These are phyloP conservation scores for Xylaria castorea DNA, from an alignment of 495 filamentous ascomycete species.

Conservation along the genomic window DNA sequence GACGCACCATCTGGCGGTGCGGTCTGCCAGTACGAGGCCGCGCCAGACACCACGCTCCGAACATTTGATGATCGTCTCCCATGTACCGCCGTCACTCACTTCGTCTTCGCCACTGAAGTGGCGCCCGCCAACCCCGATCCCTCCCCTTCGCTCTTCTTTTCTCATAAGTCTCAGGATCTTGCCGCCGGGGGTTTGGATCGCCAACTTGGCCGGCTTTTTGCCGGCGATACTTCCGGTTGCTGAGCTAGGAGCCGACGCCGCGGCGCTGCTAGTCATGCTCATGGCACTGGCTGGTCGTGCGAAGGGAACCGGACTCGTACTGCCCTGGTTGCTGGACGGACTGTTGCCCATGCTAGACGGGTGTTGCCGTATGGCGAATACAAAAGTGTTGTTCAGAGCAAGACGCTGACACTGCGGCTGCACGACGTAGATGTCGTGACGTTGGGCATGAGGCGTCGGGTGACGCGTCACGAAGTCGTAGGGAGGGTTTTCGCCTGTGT, in stretches of 20 bases:
- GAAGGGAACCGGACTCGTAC: conserved; percentile 71
- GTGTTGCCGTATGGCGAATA: conserved; percentile 94
- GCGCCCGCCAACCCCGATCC: conserved; percentile 49
- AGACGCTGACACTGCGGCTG: conserved; percentile 90
- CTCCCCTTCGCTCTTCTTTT: conserved; percentile 71
- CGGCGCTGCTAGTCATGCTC: conserved; percentile 76
- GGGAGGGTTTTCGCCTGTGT: conserved; percentile 88
- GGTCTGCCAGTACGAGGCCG: conserved; percentile 90
- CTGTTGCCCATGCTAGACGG: conserved; percentile 65
- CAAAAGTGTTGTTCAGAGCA: conserved; percentile 94
- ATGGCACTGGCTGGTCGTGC: conserved; percentile 78
- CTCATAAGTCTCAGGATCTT: conserved; percentile 91
- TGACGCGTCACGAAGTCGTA: conserved; percentile 94
- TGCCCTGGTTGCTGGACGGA: conserved; percentile 57
- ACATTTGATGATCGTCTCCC: conserved; percentile 99
- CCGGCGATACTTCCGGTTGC: conserved; percentile 48
- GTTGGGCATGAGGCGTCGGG: conserved; percentile 93
- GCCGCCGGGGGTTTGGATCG: conserved; percentile 92
- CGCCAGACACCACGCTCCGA: conserved; percentile 91
- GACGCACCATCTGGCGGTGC: conserved; percentile 96
- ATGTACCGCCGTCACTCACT: conserved; percentile 76
- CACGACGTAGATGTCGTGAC: conserved; percentile 95
- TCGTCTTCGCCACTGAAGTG: conserved; percentile 57
- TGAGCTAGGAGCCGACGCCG: conserved; percentile 62
- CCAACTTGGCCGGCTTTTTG: conserved; percentile 92